Evolutionary conservation across 495 filamentous ascomycete species (phyloP).

Genomic region (Aspergillus sparsus): DNA sequence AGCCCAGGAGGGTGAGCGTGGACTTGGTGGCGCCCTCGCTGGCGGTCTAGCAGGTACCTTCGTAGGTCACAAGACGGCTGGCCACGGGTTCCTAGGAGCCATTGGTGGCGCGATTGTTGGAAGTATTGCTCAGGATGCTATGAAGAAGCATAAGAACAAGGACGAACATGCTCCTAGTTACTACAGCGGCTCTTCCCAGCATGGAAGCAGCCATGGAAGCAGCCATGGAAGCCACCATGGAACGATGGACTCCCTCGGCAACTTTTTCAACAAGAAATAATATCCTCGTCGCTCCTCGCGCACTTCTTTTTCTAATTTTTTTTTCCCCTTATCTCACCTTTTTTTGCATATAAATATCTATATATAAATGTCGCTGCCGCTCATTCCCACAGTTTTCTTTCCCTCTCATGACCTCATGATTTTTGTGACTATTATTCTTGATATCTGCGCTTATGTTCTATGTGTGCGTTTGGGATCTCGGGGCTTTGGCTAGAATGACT

Average conservation of each 20-base stretch:
- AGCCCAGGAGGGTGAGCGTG: slow-evolving; percentile 52
- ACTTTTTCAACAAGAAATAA: slow-evolving; percentile 48
- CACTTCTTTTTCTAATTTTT: background rate
- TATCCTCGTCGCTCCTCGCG: background rate
- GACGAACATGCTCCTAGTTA: slow-evolving; percentile 27
- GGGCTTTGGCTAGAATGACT: slow-evolving; percentile 11
- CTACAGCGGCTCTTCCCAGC: slow-evolving; percentile 25
- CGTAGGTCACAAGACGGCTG: slow-evolving; percentile 49
- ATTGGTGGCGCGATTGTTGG: slow-evolving; percentile 53
- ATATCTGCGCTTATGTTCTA: background rate
- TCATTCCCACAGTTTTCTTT: background rate
- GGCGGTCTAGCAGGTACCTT: slow-evolving; percentile 50
- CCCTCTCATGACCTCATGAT: slow-evolving; percentile 13
- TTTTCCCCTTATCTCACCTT: slow-evolving; percentile 6
- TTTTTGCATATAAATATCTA: background rate
- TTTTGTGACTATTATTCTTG: slow-evolving; percentile 6
- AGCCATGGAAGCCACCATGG: slow-evolving; percentile 19
- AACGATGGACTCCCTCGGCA: slow-evolving; percentile 46
- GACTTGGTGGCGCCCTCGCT: slow-evolving; percentile 47
- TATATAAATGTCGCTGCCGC: no score
- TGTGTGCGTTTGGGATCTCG: background rate
- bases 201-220: slow-evolving; percentile 26
- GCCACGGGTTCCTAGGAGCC: slow-evolving; percentile 53
- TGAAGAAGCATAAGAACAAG: slow-evolving; percentile 47
- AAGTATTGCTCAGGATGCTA: slow-evolving; percentile 46